Percentiles rank a stretch among this genome's conserved stretches.
phyloP scores from a whole-genome alignment of 305 asterid species.

The Fraxinus nigra region DNA sequence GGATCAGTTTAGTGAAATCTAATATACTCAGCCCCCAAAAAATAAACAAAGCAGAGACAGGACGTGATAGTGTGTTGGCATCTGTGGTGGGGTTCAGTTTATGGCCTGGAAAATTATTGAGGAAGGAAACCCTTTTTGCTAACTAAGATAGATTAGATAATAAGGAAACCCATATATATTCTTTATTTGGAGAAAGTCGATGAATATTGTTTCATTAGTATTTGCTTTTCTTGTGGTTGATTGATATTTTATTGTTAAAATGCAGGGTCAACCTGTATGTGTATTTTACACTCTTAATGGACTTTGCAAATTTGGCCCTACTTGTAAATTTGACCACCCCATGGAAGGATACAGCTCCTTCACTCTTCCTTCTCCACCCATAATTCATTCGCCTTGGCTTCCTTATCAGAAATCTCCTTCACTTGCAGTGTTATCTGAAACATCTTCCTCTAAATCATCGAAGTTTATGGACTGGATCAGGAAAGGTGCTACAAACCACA shows the following conservation, averaged over 20 bases:
- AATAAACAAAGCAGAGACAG: not conserved
- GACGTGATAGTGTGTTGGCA: not conserved
- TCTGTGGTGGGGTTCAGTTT: not conserved
- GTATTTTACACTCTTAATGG: constrained; percentile 48
- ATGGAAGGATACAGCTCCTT: constrained; percentile 46
- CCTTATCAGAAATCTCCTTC: constrained; percentile 29
- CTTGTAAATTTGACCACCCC: constrained; percentile 65
- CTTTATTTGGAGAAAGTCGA: not conserved
- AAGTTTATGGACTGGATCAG: constrained; percentile 41
- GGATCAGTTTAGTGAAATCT: not conserved
- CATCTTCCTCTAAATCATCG: constrained; percentile 29
- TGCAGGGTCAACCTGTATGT: constrained; percentile 61
- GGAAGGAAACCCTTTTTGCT: not conserved
- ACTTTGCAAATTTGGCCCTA: constrained; percentile 62
- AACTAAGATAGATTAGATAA: not conserved
- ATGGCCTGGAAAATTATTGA: not conserved
- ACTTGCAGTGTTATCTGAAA: constrained; percentile 25
- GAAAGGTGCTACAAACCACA: constrained; percentile 32
- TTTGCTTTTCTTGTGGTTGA: not conserved
- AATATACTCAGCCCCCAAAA: not conserved
- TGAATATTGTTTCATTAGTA: not conserved
- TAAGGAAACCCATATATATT: not conserved
- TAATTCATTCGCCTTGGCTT: constrained; percentile 24
- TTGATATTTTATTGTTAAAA: constrained; percentile 8
- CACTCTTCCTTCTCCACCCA: constrained; percentile 36